Evolutionary conservation across 495 filamentous ascomycete genomes (phyloP).

Genomic region (Margaritispora aquatica): DNA sequence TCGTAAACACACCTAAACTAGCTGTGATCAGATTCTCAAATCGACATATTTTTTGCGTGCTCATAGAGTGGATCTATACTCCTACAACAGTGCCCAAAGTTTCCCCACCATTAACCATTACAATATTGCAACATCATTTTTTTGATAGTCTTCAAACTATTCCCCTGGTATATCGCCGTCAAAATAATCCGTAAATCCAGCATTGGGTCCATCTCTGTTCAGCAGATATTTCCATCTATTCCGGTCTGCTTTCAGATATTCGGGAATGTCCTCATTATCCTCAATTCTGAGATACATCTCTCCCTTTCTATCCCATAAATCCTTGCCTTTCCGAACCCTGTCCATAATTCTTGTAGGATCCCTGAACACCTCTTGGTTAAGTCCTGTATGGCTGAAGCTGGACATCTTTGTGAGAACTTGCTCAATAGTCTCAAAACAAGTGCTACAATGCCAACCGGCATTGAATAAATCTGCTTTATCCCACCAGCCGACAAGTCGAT

Average conservation of each 20-base stretch:
- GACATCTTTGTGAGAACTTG: conserved; percentile 37
- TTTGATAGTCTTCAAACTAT: background rate
- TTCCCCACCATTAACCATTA: too few relatives aligned
- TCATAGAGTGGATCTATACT: too few relatives aligned
- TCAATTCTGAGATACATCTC: conserved; percentile 30
- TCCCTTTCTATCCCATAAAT: conserved; percentile 32
- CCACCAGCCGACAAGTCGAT: conserved; percentile 16
- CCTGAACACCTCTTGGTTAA: conserved; percentile 30
- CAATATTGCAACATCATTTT: background rate
- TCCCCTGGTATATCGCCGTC: conserved; percentile 1
- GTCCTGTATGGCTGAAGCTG: conserved; percentile 34
- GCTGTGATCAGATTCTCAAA: background rate
- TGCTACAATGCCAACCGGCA: conserved; percentile 41
- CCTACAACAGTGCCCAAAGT: too few relatives aligned
- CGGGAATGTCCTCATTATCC: conserved; percentile 31
- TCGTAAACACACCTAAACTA: background rate
- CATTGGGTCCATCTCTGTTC: conserved; percentile 29
- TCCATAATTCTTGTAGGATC: conserved; percentile 31
- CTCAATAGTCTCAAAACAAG: conserved; percentile 33
- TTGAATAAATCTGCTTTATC: conserved; percentile 24
- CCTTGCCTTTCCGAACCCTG: conserved; percentile 33
- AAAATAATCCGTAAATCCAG: conserved; percentile 29
- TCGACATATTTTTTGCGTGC: background rate
- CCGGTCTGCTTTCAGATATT: conserved; percentile 24
- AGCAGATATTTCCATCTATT: conserved; percentile 30